Evolutionary conservation across 2,329 filamentous ascomycete species (phyloP).

Genomic region (Cyphellophora attinorum): DNA sequence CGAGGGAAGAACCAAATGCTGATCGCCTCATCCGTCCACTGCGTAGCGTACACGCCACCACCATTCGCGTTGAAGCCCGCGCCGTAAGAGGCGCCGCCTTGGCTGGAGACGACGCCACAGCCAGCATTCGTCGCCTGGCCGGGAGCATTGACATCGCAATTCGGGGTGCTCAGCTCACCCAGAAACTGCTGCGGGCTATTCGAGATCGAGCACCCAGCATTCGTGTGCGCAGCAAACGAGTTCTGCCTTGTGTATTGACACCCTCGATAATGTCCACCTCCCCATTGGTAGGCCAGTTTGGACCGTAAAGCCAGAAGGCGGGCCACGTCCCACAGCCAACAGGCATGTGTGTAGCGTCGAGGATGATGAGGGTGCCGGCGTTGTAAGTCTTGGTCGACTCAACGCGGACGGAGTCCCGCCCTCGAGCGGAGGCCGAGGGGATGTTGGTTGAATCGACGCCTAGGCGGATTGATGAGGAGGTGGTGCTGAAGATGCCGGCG

Average conservation of each 20-base stretch:
- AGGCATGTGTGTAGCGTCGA: slow-evolving; percentile 67
- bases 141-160: slow-evolving; percentile 23
- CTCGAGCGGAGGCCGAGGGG: slow-evolving; percentile 43
- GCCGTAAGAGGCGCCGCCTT: slow-evolving; percentile 42
- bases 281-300: slow-evolving; percentile 52
- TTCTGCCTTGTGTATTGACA: slow-evolving; percentile 52
- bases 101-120: slow-evolving; percentile 42
- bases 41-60: slow-evolving; percentile 57
- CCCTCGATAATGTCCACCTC: slow-evolving; percentile 68
- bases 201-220: slow-evolving; percentile 47
- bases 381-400: slow-evolving; percentile 55
- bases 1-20: slow-evolving; percentile 38
- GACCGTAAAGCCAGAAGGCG: slow-evolving; percentile 53
- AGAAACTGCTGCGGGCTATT: slow-evolving; percentile 33
- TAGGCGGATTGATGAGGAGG: slow-evolving; percentile 51
- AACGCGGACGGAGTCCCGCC: slow-evolving; percentile 62
- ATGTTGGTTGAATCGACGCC: slow-evolving; percentile 56
- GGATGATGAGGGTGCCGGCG: slow-evolving; percentile 57
- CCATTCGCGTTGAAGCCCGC: slow-evolving; percentile 55
- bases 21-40: slow-evolving; percentile 37
- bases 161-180: slow-evolving; percentile 39
- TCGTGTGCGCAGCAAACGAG: slow-evolving; percentile 60
- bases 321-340: slow-evolving; percentile 65
- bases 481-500: slow-evolving; percentile 48
- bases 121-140: slow-evolving; percentile 30